phyloP scores from a whole-genome alignment of 306 rosid species.

The Erythrophleum fordii region DNA sequence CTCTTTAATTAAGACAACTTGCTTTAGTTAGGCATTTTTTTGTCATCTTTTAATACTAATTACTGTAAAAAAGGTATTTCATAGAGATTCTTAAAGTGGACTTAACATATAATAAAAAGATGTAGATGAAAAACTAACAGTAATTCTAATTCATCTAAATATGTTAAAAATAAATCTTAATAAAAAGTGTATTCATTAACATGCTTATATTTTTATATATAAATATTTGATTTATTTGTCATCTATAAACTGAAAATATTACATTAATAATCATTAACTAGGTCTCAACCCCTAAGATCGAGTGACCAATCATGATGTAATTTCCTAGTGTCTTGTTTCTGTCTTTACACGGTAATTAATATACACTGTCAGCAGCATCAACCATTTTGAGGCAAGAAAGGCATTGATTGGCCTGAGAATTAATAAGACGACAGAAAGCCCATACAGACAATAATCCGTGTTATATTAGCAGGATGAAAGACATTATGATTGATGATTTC shows the following conservation, averaged over 20 bases:
- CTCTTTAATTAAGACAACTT: constrained; percentile 42
- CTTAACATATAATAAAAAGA: no score
- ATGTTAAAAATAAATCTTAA: no score
- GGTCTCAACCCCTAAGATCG: not conserved
- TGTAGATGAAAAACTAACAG: no score
- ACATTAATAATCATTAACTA: not conserved
- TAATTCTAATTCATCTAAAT: no score
- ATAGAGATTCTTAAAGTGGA: not conserved
- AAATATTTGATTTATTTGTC: no score
- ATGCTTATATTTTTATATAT: no score
- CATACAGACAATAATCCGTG: not conserved
- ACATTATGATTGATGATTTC: constrained; percentile 34
- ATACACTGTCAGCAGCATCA: not conserved
- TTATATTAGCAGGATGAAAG: not conserved
- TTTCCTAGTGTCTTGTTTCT: not conserved
- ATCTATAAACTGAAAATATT: no score
- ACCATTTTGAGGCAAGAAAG: not conserved
- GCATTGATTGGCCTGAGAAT: constrained; percentile 15
- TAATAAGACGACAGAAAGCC: not conserved
- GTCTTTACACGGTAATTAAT: constrained; percentile 18
- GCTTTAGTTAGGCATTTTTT: constrained; percentile 43
- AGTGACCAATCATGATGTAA: constrained; percentile 37
- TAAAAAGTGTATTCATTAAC: no score
- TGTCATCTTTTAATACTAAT: not conserved
- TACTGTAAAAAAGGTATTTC: not conserved